Evolutionary conservation across 331 rosid species (phyloP).

Genomic region (Pyrus hybrid): DNA sequence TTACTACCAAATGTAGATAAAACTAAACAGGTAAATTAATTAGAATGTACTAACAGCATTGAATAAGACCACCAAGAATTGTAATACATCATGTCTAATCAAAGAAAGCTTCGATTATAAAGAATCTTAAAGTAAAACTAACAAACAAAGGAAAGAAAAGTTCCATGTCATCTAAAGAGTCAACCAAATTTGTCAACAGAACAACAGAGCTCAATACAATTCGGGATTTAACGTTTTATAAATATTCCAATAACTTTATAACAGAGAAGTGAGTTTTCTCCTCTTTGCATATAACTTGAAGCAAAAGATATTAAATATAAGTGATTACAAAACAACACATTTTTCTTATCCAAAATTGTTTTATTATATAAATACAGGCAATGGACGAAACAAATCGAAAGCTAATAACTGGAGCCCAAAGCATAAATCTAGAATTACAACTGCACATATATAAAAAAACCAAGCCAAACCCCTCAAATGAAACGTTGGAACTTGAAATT

Average conservation of each 20-base stretch:
- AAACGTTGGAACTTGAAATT: no score
- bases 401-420: no score
- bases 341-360: background rate
- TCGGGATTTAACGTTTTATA: background rate
- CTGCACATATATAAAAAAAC: background rate
- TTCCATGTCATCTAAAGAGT: background rate
- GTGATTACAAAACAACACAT: background rate
- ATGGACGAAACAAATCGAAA: background rate
- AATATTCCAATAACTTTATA: background rate
- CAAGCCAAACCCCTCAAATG: background rate
- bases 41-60: background rate
- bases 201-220: background rate
- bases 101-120: background rate
- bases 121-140: background rate
- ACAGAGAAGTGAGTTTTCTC: background rate
- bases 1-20: background rate
- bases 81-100: background rate
- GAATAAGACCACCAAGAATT: background rate
- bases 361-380: background rate
- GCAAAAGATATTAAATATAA: background rate
- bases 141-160: background rate
- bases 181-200: background rate
- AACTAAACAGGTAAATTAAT: background rate
- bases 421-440: background rate
- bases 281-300: background rate